Evolutionary conservation across 306 rosid species (phyloP), one percentile per base, ranked within the genome.

Genomic region (Medicago ruthenica): DNA sequence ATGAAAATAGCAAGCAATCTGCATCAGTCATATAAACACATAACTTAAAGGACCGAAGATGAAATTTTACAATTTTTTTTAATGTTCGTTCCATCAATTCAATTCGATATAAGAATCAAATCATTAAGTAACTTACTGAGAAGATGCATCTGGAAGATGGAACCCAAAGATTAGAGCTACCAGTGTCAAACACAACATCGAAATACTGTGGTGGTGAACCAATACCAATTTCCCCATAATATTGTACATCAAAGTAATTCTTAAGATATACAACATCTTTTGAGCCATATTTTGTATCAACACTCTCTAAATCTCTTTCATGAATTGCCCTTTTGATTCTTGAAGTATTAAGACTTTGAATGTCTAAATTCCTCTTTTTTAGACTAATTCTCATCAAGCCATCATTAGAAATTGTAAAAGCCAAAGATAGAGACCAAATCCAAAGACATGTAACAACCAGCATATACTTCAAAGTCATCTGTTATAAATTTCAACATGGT

Each of bases 121-220:
- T 53, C 44, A 68, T 50, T n/a, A 4, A 36, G 1, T 67, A 73
- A 73, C 89, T 85, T 86, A 91, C 97, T 67, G 97, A 89, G 37
- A 91, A 81, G 37, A 83, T 45, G 83, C 94, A 91, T 83, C 79
- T 87, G 15, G 94, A 86, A 67, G 97, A 91, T 6, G 94, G 97
- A 60, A 91, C 91, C 97, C 97, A 91, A 34, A 91, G 87, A 76
- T 89, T 89, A 34, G 94, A 84, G 81, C 92, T 89, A 1, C 94
- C 97, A 20, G 97, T 91, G 61, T 91, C 97, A 79, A 91, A 91
- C 42, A 91, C 90, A 73, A 91, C 94, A 73, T 71, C 63, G 76
- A 91, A 86, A 66, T 54, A 71, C 60, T 89, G 94, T 42, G 87
- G 86, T 48, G 97, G 97, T 9, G 97, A 75, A 51, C 97, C 97